Evolutionary conservation across 2,329 filamentous ascomycete species (phyloP), one percentile per base, ranked within the genome.

Genomic region (Trichoderma polysporum): DNA sequence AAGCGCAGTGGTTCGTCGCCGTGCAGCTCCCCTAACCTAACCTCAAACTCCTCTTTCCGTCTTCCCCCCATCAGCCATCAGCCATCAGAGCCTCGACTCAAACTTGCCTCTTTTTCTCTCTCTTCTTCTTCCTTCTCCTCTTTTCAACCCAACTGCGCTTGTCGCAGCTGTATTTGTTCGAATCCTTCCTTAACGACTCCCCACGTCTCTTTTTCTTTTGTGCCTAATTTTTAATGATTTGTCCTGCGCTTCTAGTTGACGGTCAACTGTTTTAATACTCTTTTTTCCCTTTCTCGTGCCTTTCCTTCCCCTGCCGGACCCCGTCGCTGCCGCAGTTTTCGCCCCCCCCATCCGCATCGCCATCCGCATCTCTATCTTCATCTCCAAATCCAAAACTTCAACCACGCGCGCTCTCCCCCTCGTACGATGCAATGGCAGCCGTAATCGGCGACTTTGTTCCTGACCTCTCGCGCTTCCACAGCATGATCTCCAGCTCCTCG

Each of bases 361-460:
- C 9, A 53, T 54, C 49, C 19, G 27, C 47, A 37, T 27, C 47
- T 29, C 22, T 25, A n/a, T 27, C 35, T 13, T 35, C 8, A 33
- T 47, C 15, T 35, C 12, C 31, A 33, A 29, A 29, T 7, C 53
- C 33, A 27, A 33, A n/a, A 22, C 53, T 9, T 29, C 53, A 39
- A 12, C 53, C 22, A 31, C 49, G 52, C 61, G 39, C 58, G 39
- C 56, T 47, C 35, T 41, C 33, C 31, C n/a, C 37, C 50, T 25
- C 33, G 27, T 68, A 69, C 76, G 73, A 81, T 82, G 84, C 78
- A 80, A 89, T 90, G 87, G 87, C 86, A 75, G 83, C 86, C 79
- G 78, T 89, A 79, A 85, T 89, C 73, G 85, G 86, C 78, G 92
- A 94, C 83, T 89, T 89, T 82, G 88, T 89, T 80, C 86, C 91